Base-by-base conservation (phyloP, 805 yeast genomes). In the Ogataea ganodermae region DNA sequence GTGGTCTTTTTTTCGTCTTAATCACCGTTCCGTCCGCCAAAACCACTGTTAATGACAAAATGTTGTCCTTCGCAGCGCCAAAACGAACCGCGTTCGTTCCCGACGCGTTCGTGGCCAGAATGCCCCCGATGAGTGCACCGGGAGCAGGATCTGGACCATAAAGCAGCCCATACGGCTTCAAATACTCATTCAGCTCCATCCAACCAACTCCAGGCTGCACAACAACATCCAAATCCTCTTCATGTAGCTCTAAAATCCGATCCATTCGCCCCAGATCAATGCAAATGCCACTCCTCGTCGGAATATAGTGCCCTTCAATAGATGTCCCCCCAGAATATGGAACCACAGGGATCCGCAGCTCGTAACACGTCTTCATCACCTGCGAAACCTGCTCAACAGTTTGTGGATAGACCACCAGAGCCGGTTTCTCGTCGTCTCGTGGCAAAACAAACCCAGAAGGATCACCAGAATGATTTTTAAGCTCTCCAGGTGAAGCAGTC, bases 161-260 rank as follows among this genome's bases (percentile, higher is more conserved):
- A 62, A 87, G 63, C 20, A 83, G 63, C 0, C 80, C 80, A 49
- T 74, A 61, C 12, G 78, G 77, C 10, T 63, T 64, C 39, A 83
- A 57, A 47, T 64, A 73, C 36, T 80, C 84, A 56, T 80, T 81
- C 48, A 86, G 66, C 32, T 80, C 81, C 65, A 78, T 83, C 91
- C 94, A 86, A 6, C 84, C 87, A 13, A 86, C 82, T 28, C 92
- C 89, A 0, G 90, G 88, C 58, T 87, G 88, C n/a, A 87, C 89
- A 12, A 74, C 79, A 12, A 83, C 79, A 61, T 87, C 94, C 57
- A 86, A 66, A 64, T 86, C 94, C 20, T 76, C 71, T 33, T 75
- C 76, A 58, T 86, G 80, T 28, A 87, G 62, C 26, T 71, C 69
- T 1, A 86, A 24, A 12, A 87, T 74, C 43, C 74, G 64, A 64